A percentile compares a stretch with the other conserved stretches of the same genome.
Conservation (phyloP, 2,329 filamentous ascomycete species). For the Colletotrichum godetiae region DNA sequence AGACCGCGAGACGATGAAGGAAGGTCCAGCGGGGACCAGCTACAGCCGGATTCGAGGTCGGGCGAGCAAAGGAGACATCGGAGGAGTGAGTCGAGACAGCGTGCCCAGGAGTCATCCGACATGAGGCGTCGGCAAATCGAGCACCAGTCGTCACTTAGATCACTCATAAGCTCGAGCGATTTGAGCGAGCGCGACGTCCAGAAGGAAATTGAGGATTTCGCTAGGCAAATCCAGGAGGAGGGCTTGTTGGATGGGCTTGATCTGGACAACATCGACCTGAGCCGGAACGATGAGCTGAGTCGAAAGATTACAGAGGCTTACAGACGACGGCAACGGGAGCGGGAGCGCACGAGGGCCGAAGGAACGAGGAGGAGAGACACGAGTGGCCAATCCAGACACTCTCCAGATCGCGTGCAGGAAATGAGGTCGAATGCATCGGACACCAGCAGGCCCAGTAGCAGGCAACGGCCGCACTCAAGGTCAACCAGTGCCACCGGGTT, state of each 20-base stretch:
- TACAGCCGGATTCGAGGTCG: conserved; percentile 50
- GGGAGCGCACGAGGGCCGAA: conserved; percentile 51
- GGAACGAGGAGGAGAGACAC: conserved; percentile 53
- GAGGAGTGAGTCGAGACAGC: conserved; percentile 59
- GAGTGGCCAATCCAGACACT: conserved; percentile 51
- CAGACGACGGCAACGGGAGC: conserved; percentile 77
- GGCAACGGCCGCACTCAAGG: conserved; percentile 56
- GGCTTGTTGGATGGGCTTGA: conserved; percentile 90
- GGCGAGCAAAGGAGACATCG: conserved; percentile 49
- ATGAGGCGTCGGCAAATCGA: conserved; percentile 73
- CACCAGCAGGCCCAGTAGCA: conserved; percentile 38
- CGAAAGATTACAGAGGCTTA: conserved; percentile 92
- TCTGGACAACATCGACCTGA: conserved; percentile 85
- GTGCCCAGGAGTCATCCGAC: conserved; percentile 48
- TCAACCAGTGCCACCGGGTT: conserved; percentile 56
- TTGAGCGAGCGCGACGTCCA: conserved; percentile 83
- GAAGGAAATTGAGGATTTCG: conserved; percentile 89
- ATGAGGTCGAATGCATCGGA: conserved; percentile 37
- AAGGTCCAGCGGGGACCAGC: conserved; percentile 49
- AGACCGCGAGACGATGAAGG: conserved; percentile 43
- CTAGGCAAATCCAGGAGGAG: conserved; percentile 89
- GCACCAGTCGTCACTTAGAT: conserved; percentile 90
- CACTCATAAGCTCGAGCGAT: conserved; percentile 83
- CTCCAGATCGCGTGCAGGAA: conserved; percentile 36
- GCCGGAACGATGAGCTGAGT: conserved; percentile 89